Evolutionary conservation across 2,329 filamentous ascomycete species (phyloP).

Genomic region (Cladosporium colombiae): DNA sequence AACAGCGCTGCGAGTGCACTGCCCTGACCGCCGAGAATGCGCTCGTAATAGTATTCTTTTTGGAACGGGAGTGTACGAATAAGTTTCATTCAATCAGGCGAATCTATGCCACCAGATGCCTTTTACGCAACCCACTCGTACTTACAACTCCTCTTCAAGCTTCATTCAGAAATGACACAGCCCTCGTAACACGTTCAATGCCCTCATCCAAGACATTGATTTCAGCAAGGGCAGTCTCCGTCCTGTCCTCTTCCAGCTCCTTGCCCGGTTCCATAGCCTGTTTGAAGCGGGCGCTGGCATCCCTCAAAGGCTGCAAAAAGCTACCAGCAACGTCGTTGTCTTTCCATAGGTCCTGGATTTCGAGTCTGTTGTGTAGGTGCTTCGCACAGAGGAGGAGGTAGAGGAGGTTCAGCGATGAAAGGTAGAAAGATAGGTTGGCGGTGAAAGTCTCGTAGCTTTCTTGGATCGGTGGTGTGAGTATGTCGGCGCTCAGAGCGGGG

Average conservation of each 20-base stretch:
- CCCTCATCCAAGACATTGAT: slow-evolving; percentile 36
- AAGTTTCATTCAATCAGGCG: no score
- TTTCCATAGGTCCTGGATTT: slow-evolving; percentile 47
- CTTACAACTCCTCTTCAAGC: no score
- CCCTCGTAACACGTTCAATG: slow-evolving; percentile 35
- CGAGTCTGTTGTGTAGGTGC: slow-evolving; percentile 49
- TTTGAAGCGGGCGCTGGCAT: slow-evolving; percentile 40
- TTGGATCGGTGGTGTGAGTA: slow-evolving; percentile 41
- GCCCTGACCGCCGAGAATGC: no score
- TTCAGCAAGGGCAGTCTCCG: slow-evolving; percentile 38
- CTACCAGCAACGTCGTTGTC: slow-evolving; percentile 43
- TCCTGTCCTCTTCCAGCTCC: slow-evolving; percentile 40
- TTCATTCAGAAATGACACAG: slow-evolving; percentile 33
- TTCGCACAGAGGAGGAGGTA: slow-evolving; percentile 56
- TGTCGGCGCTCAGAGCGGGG: slow-evolving; percentile 48
- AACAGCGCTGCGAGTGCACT: no score
- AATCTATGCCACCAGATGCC: no score
- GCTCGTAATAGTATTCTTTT: no score
- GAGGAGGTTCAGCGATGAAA: slow-evolving; percentile 60
- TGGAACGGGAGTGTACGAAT: no score
- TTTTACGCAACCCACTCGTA: no score
- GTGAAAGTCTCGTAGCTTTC: slow-evolving; percentile 50
- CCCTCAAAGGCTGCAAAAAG: slow-evolving; percentile 47
- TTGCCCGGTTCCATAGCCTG: slow-evolving; percentile 40
- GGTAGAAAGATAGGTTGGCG: slow-evolving; percentile 55